Conservation (phyloP, 2,329 filamentous ascomycete genomes). For the Pseudogymnoascus sp. region DNA sequence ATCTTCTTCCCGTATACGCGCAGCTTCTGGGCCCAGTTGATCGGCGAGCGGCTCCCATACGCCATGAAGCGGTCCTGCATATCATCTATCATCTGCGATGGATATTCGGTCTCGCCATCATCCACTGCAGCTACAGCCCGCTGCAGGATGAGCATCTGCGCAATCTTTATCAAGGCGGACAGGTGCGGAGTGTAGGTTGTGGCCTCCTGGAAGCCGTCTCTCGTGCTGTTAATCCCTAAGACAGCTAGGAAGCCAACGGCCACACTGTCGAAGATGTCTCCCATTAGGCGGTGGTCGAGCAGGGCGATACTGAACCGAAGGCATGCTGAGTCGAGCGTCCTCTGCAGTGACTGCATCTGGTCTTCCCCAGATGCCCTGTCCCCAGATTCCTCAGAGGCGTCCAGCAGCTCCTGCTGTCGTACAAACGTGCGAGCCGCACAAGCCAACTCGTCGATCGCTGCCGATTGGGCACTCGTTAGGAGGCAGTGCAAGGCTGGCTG, state of each 20-base stretch:
- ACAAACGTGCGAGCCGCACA: background rate
- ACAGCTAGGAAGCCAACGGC: slow-evolving; percentile 12
- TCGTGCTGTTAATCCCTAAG: slow-evolving; percentile 9
- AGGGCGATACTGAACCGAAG: slow-evolving; percentile 10
- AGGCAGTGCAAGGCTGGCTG: too few relatives aligned
- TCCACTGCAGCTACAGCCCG: slow-evolving; percentile 11
- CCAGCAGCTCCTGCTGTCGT: background rate
- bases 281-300: slow-evolving; percentile 10
- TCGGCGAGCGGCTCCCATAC: slow-evolving; percentile 12
- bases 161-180: slow-evolving; percentile 13
- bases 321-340: slow-evolving; percentile 10
- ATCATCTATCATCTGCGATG: slow-evolving; percentile 10
- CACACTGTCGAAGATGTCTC: slow-evolving; percentile 13
- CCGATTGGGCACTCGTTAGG: background rate
- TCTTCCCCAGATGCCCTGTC: too few relatives aligned
- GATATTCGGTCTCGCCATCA: slow-evolving; percentile 6
- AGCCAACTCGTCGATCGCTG: background rate
- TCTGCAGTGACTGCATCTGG: background rate
- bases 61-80: slow-evolving; percentile 17
- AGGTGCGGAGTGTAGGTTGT: slow-evolving; percentile 3
- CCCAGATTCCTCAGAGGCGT: background rate
- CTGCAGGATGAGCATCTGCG: slow-evolving; percentile 11
- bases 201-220: slow-evolving; percentile 7
- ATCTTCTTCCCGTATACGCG: slow-evolving; percentile 13
- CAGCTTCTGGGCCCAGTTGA: slow-evolving; percentile 16